A percentile compares a stretch with the other conserved stretches of the same genome.
phyloP scores from a whole-genome alignment of 2,329 filamentous ascomycete species.

The Capronia coronata region DNA sequence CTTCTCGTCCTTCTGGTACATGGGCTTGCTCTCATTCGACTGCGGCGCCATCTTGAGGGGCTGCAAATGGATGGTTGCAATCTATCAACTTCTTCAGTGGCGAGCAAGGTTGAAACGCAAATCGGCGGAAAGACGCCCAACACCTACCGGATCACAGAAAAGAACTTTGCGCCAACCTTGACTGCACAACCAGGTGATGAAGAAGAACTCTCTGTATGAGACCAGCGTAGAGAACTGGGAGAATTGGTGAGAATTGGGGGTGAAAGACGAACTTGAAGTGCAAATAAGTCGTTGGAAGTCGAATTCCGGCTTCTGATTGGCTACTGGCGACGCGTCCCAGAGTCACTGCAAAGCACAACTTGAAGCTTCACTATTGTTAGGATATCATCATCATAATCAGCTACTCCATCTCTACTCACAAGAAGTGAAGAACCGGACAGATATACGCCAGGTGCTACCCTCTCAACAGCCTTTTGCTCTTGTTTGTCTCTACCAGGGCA shows the following conservation, averaged over 20 bases:
- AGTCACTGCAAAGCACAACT: too few relatives aligned
- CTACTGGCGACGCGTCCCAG: constrained; percentile 7
- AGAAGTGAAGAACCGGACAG: too few relatives aligned
- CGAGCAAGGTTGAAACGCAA: not conserved
- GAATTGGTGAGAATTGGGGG: not conserved
- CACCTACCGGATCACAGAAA: not conserved
- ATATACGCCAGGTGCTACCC: too few relatives aligned
- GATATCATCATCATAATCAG: too few relatives aligned
- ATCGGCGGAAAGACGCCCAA: not conserved
- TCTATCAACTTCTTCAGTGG: constrained; percentile 21
- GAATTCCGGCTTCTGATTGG: not conserved
- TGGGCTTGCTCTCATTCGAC: constrained; percentile 38
- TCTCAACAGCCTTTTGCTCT: too few relatives aligned
- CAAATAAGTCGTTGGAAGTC: not conserved
- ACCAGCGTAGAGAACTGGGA: not conserved
- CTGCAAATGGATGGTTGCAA: not conserved
- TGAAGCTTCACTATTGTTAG: too few relatives aligned
- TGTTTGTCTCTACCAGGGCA: too few relatives aligned
- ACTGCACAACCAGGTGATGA: not conserved
- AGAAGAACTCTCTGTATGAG: not conserved
- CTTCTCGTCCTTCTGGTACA: constrained; percentile 71
- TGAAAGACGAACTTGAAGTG: not conserved
- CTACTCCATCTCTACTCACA: too few relatives aligned
- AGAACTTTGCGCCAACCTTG: not conserved
- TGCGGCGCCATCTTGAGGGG: constrained; percentile 51